phyloP scores from a whole-genome alignment of 495 filamentous ascomycete species.

The Amniculicola lignicola region DNA sequence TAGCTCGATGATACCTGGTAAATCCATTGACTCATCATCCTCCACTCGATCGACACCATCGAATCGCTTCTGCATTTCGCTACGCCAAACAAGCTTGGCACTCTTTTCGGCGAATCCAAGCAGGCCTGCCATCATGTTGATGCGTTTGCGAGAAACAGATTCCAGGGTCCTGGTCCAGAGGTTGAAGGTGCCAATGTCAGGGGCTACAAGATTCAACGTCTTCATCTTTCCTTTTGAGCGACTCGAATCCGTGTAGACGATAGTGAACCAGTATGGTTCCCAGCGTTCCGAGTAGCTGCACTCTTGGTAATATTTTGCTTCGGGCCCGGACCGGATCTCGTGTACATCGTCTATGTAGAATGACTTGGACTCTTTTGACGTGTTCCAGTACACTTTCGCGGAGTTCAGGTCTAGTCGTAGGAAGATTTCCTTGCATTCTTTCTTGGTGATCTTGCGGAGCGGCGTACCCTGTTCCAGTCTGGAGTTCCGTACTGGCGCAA shows the following conservation, averaged over 20 bases:
- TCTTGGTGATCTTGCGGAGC: constrained; percentile 79
- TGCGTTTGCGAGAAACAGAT: constrained; percentile 72
- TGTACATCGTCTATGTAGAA: constrained; percentile 94
- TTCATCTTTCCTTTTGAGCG: constrained; percentile 67
- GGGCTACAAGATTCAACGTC: constrained; percentile 79
- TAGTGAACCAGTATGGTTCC: constrained; percentile 77
- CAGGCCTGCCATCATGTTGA: constrained; percentile 82
- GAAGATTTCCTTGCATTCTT: constrained; percentile 66
- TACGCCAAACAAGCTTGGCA: constrained; percentile 75
- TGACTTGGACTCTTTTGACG: constrained; percentile 68
- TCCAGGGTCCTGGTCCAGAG: constrained; percentile 81
- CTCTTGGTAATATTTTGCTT: constrained; percentile 87
- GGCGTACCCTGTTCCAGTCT: constrained; percentile 70
- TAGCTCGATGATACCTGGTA: constrained; percentile 71
- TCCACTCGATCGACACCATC: constrained; percentile 50
- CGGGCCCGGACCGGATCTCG: constrained; percentile 79
- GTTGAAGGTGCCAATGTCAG: constrained; percentile 61
- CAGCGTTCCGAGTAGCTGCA: constrained; percentile 60
- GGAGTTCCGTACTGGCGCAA: constrained; percentile 68
- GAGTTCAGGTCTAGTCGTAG: constrained; percentile 76
- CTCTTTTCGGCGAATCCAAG: constrained; percentile 72
- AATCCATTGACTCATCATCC: constrained; percentile 68
- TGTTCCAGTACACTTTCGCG: constrained; percentile 85
- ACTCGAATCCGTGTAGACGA: constrained; percentile 71
- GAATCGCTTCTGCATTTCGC: constrained; percentile 73